These are phyloP conservation scores for Eragrostis curvula DNA, from an alignment of 176 grass and related monocot species.

Conservation along the genomic window DNA sequence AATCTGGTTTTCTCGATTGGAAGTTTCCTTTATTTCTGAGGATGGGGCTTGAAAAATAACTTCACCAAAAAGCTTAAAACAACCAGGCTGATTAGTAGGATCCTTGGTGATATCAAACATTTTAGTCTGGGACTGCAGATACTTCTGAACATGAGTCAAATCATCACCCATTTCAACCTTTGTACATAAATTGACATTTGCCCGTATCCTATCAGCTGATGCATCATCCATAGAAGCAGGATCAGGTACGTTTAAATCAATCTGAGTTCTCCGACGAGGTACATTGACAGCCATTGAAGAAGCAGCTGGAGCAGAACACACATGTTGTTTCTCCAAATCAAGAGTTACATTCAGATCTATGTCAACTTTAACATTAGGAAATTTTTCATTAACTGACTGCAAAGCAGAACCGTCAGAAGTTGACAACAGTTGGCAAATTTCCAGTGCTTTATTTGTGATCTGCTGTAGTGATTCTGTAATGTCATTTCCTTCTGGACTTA, in stretches of 20 bases:
- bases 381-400: neutral
- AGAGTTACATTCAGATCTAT: conserved; percentile 39
- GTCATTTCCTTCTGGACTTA: conserved; percentile 2
- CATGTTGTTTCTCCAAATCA: neutral
- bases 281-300: neutral
- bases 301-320: neutral
- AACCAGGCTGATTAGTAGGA: conserved; percentile 17
- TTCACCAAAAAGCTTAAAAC: conserved; percentile 60
- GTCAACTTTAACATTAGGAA: conserved; percentile 21
- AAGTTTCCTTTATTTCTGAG: conserved; percentile 24
- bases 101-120: conserved; percentile 10
- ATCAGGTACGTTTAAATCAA: neutral
- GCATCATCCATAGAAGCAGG: neutral
- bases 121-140: neutral
- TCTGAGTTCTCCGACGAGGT: neutral
- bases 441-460: neutral
- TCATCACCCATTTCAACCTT: conserved; percentile 17
- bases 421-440: neutral
- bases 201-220: conserved; percentile 8
- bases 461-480: neutral
- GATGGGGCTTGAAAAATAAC: conserved; percentile 43
- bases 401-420: neutral
- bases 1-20: conserved; percentile 14
- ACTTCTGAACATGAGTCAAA: conserved; percentile 10
- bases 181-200: conserved; percentile 32